phyloP scores from a whole-genome alignment of 345 rosid species.

The Salix caprea region DNA sequence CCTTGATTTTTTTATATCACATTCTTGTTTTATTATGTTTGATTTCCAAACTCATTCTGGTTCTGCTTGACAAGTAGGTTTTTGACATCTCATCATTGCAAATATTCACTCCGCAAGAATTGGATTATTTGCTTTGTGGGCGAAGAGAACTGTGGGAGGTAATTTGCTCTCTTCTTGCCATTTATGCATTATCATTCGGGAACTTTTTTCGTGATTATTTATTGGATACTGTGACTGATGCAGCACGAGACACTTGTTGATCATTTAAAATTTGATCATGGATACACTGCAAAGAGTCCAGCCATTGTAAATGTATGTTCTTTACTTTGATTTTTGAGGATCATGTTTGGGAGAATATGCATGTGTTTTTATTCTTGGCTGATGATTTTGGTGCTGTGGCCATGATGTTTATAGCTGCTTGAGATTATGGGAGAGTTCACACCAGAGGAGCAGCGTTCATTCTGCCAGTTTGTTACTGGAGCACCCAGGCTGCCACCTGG shows the following conservation, averaged over 20 bases:
- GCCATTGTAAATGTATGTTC: conserved; percentile 67
- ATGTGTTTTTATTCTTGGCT: not conserved
- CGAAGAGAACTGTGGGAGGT: conserved; percentile 99
- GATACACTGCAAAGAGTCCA: conserved; percentile 95
- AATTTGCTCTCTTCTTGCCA: conserved; percentile 5
- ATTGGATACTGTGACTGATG: conserved; percentile 16
- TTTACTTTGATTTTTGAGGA: not conserved
- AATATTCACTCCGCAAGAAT: conserved; percentile 82
- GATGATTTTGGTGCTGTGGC: conserved; percentile 1
- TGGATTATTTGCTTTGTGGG: conserved; percentile 94
- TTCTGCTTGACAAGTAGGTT: conserved; percentile 49
- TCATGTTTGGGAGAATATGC: not conserved
- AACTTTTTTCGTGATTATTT: not conserved
- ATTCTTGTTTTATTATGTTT: not conserved
- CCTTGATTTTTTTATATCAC: not conserved
- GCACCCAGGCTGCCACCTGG: conserved; percentile 99
- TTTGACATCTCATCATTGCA: conserved; percentile 85
- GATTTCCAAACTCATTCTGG: not conserved
- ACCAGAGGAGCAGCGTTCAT: conserved; percentile 93
- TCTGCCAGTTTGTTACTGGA: conserved; percentile 98
- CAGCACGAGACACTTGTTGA: conserved; percentile 88
- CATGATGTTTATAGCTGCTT: conserved; percentile 51
- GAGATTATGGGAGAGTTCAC: conserved; percentile 98
- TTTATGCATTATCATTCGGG: not conserved
- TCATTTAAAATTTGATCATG: conserved; percentile 96